Evolutionary conservation across 1,284 basidiomycete species (phyloP).

Genomic region (Puccinia novopanici): DNA sequence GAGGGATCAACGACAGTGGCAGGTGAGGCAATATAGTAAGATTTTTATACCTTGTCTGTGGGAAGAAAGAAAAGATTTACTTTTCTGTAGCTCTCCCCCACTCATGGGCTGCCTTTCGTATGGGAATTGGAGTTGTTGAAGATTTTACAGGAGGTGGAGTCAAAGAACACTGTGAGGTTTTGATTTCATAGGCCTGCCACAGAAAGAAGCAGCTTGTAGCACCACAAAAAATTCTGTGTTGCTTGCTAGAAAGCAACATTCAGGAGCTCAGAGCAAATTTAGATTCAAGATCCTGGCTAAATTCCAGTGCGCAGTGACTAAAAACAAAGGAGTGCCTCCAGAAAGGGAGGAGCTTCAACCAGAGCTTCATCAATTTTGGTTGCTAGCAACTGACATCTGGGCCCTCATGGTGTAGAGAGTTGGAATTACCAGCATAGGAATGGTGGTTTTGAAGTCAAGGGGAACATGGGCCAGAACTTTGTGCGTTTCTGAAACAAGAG

Average conservation of each 20-base stretch:
- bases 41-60: background rate
- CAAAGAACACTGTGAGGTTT: slow-evolving; percentile 6
- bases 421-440: background rate
- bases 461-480: background rate
- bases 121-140: background rate
- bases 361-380: too few species aligned
- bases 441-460: background rate
- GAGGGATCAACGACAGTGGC: background rate
- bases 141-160: background rate
- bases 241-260: too few species aligned
- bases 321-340: too few species aligned
- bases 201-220: background rate
- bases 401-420: too few species aligned
- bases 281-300: too few species aligned
- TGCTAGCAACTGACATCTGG: too few species aligned
- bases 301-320: too few species aligned
- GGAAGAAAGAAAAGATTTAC: slow-evolving; percentile 12
- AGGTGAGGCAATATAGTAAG: background rate
- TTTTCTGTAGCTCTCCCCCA: background rate
- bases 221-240: too few species aligned
- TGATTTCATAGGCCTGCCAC: background rate
- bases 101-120: too few species aligned
- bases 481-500: background rate
- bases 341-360: too few species aligned
- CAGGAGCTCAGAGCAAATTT: too few species aligned